Conservation (phyloP, 23 red algal genomes). For the Gracilariopsis chorda region DNA sequence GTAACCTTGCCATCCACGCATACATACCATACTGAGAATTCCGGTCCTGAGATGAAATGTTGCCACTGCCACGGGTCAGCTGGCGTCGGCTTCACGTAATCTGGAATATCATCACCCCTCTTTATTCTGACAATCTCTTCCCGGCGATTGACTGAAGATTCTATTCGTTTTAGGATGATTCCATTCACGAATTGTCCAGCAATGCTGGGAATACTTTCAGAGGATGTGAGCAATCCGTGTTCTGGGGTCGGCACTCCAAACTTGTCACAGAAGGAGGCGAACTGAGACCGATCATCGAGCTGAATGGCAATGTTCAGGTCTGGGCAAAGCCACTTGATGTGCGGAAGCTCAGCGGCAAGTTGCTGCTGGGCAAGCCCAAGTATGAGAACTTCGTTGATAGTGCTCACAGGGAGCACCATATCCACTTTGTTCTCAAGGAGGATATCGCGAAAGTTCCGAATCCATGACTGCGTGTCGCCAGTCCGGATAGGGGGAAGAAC, state of each 20-base stretch:
- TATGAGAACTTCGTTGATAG: slow-evolving; percentile 76
- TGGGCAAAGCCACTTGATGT: slow-evolving; percentile 63
- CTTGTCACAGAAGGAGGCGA: slow-evolving; percentile 5
- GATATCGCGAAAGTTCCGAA: slow-evolving; percentile 38
- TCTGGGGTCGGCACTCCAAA: slow-evolving; percentile 45
- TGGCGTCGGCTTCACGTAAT: slow-evolving; percentile 3
- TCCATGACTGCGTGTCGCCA: slow-evolving; percentile 12
- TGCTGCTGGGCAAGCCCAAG: slow-evolving; percentile 39
- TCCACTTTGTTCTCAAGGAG: slow-evolving; percentile 62
- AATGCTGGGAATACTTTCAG: background rate
- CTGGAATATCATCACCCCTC: slow-evolving; percentile 1
- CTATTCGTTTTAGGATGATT: slow-evolving; percentile 64
- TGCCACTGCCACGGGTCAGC: slow-evolving; percentile 77
- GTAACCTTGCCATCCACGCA: slow-evolving; percentile 63
- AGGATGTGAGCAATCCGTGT: slow-evolving; percentile 20
- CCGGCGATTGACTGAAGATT: slow-evolving; percentile 58
- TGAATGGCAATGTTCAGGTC: slow-evolving; percentile 46
- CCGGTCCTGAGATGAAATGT: slow-evolving; percentile 37
- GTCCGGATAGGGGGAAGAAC: slow-evolving; percentile 29
- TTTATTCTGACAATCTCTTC: slow-evolving; percentile 64
- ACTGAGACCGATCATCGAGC: slow-evolving; percentile 63
- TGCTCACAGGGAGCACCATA: slow-evolving; percentile 67
- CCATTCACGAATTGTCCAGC: background rate
- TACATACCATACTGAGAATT: slow-evolving; percentile 75
- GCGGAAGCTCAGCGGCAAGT: slow-evolving; percentile 9